These are phyloP conservation scores for Globisporangium canariense DNA, from an alignment of 352 stramenopile species.

Conservation along the genomic window DNA sequence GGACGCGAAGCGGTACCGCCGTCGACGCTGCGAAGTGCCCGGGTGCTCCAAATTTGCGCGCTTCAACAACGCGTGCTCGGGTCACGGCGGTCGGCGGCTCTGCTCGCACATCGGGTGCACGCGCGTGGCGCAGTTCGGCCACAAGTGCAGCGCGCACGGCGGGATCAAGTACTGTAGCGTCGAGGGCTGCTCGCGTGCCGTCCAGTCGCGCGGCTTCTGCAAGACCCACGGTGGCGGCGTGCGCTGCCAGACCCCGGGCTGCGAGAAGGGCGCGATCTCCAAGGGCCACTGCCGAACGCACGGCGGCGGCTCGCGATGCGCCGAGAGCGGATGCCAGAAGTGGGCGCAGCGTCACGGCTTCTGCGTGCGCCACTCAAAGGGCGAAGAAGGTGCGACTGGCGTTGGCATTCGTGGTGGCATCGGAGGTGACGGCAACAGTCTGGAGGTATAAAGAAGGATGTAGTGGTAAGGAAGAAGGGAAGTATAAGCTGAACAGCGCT, in stretches of 20 bases:
- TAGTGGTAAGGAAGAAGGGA: not conserved
- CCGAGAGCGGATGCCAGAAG: slow-evolving; percentile 58
- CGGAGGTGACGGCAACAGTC: slow-evolving; percentile 11
- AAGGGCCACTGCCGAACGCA: slow-evolving; percentile 83
- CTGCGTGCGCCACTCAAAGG: slow-evolving; percentile 74
- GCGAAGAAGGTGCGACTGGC: not conserved
- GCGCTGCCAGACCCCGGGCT: slow-evolving; percentile 72
- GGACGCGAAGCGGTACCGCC: slow-evolving; percentile 54
- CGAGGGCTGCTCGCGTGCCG: slow-evolving; percentile 62
- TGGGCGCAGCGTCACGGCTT: slow-evolving; percentile 74
- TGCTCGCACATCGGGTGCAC: slow-evolving; percentile 65
- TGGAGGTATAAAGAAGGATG: not conserved
- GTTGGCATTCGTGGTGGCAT: not conserved
- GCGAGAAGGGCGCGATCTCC: slow-evolving; percentile 82
- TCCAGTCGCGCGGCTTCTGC: slow-evolving; percentile 83
- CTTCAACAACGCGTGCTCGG: slow-evolving; percentile 78
- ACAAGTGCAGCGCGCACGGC: slow-evolving; percentile 79
- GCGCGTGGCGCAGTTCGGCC: slow-evolving; percentile 71
- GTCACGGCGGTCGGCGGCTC: slow-evolving; percentile 65
- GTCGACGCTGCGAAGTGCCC: slow-evolving; percentile 58
- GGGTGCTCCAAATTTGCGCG: slow-evolving; percentile 74
- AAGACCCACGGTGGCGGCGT: slow-evolving; percentile 86
- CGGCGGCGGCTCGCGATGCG: slow-evolving; percentile 77
- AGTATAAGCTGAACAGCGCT: not conserved
- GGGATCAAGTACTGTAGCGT: slow-evolving; percentile 75